Evolutionary conservation across 1,284 basidiomycete genomes (phyloP), one percentile per base, ranked within the genome.

Genomic region (Exsudoporus floridanus): DNA sequence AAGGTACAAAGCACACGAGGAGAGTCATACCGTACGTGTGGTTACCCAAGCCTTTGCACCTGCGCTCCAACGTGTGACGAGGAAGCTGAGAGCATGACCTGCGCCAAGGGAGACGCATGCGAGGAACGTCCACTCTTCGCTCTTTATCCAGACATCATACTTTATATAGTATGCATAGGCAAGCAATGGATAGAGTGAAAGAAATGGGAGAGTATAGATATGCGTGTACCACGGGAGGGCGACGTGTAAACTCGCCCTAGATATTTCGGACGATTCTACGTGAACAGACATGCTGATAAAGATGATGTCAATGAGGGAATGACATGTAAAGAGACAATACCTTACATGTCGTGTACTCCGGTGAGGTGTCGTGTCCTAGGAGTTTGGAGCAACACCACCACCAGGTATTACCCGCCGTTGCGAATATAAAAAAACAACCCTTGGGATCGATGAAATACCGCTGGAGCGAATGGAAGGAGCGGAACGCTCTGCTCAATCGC

Each of bases 101-200:
- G 85, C 86, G 34, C 92, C 88, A 9, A 99, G 82, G 12, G 84
- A 75, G 18, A 96, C 89, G 60, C 90, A 94, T 46, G 88, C 92
- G 43, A 99, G 80, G 67, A 99, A 99, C 0, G 96, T 95, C 91
- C 92, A 96, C 69, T 95, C 92, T 71, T 97, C 95, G 60, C 92
- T 94, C 68, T 87, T 81, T 51, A 96, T 74, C 87, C 91, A 94
- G 65, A 93, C 80, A 64, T 97, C 92, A 71, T 98, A 98, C 67
- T 83, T 85, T 67, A 92, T 66, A 64, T 88, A 91, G 77, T 97
- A 98, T 23, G 95, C 88, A 71, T 95, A 97, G 40, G 91, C 92
- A 46, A 94, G 83, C 28, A 95, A 69, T 0, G 94, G 94, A 67
- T 98, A 99, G 54, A 96, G 77, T 1, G 82, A 82, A 14, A 94